A percentile compares a stretch with the other conserved stretches of the same genome.
These are phyloP conservation scores for Morella rubra DNA, from an alignment of 306 rosid genomes.

Conservation along the genomic window DNA sequence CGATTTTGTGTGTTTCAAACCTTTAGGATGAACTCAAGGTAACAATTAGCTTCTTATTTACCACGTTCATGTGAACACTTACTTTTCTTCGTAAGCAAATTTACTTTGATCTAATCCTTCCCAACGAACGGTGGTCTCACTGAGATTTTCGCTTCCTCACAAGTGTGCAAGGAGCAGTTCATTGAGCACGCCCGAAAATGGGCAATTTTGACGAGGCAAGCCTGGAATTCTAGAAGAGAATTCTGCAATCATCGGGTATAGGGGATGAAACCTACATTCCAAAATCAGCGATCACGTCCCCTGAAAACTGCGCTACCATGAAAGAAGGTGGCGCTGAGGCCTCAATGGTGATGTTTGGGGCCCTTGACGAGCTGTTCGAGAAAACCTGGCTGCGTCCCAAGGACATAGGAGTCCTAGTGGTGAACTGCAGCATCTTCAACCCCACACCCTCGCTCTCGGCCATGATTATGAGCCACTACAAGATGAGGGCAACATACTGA, in stretches of 20 bases:
- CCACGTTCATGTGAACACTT: neutral
- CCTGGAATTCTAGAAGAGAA: slow-evolving; percentile 64
- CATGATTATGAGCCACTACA: slow-evolving; percentile 94
- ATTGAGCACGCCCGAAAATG: slow-evolving; percentile 66
- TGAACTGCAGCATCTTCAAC: slow-evolving; percentile 94
- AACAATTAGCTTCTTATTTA: neutral
- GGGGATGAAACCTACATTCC: slow-evolving; percentile 93
- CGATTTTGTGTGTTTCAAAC: slow-evolving; percentile 74
- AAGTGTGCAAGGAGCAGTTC: slow-evolving; percentile 75
- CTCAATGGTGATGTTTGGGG: slow-evolving; percentile 82
- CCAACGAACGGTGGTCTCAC: neutral
- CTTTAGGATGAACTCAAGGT: slow-evolving; percentile 82
- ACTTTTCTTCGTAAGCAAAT: too few relatives aligned
- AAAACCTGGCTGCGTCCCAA: slow-evolving; percentile 77
- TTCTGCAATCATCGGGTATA: slow-evolving; percentile 71
- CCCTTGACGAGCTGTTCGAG: slow-evolving; percentile 86
- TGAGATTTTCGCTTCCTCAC: neutral
- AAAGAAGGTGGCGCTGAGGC: slow-evolving; percentile 94
- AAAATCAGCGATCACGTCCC: slow-evolving; percentile 48
- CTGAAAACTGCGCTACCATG: slow-evolving; percentile 71
- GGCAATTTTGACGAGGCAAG: slow-evolving; percentile 76
- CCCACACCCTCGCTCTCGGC: slow-evolving; percentile 96
- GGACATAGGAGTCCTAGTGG: slow-evolving; percentile 78
- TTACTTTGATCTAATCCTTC: neutral
- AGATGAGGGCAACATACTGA: slow-evolving; percentile 95